Conservation (phyloP, 192 early-diverging fungal species). For the Chytriomyces sp. region DNA sequence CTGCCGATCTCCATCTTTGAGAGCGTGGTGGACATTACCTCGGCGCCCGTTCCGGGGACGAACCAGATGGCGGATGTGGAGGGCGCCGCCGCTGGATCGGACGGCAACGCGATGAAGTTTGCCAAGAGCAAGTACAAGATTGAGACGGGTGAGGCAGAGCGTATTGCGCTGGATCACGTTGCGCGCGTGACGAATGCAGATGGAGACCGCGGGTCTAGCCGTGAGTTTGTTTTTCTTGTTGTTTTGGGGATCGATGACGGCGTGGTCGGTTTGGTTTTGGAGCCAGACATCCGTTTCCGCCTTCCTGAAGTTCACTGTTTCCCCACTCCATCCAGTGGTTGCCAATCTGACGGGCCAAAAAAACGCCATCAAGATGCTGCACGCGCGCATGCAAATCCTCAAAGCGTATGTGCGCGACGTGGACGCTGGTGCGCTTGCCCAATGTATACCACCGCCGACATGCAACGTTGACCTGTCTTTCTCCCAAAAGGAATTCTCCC, state of each 20-base stretch:
- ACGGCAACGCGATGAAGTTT: conserved; percentile 62
- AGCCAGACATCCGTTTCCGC: too few relatives aligned
- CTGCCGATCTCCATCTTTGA: conserved; percentile 81
- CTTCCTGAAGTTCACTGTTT: neutral
- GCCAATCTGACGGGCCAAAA: conserved; percentile 70
- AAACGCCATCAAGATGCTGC: conserved; percentile 84
- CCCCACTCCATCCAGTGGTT: conserved; percentile 51
- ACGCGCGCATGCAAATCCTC: conserved; percentile 68
- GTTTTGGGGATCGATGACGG: neutral
- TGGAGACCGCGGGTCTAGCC: conserved; percentile 54
- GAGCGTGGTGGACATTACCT: conserved; percentile 68
- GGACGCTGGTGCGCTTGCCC: conserved; percentile 55
- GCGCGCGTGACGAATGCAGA: conserved; percentile 63
- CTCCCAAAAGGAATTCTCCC: conserved; percentile 51
- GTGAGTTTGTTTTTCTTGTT: conserved; percentile 41
- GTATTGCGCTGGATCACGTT: conserved; percentile 86
- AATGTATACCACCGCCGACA: neutral
- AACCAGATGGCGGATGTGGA: neutral
- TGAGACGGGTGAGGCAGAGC: conserved; percentile 83
- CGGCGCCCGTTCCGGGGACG: neutral
- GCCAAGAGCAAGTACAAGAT: conserved; percentile 69
- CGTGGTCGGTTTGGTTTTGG: too few relatives aligned
- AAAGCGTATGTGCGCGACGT: conserved; percentile 73
- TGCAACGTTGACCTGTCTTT: neutral
- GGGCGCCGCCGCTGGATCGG: conserved; percentile 16